Evolutionary conservation across 2,329 filamentous ascomycete species (phyloP).

Genomic region (Scedosporium dehoogii): DNA sequence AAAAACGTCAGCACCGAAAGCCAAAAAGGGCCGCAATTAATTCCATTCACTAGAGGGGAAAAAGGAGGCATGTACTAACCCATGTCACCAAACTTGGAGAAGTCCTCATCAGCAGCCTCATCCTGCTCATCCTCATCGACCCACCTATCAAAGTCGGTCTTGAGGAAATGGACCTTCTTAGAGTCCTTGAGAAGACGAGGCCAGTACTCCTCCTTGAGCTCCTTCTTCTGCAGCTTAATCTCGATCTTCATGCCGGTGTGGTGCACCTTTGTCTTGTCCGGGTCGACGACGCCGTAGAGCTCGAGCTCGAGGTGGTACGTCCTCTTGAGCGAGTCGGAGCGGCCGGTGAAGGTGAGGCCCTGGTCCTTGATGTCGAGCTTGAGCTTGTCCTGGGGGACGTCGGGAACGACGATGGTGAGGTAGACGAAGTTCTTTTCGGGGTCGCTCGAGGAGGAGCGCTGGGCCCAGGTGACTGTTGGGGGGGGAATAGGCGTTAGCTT

Average conservation of each 20-base stretch:
- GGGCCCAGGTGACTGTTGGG: constrained; percentile 81
- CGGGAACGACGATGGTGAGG: constrained; percentile 81
- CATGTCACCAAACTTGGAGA: constrained; percentile 58
- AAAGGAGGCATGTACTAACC: constrained; percentile 33
- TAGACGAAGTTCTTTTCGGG: constrained; percentile 88
- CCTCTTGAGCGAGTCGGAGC: constrained; percentile 74
- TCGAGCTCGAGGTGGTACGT: constrained; percentile 80
- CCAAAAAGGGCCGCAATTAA: background rate
- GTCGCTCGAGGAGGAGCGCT: constrained; percentile 78
- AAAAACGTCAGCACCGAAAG: constrained; percentile 16
- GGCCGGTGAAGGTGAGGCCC: constrained; percentile 70
- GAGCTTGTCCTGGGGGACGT: constrained; percentile 65
- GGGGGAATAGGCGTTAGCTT: background rate
- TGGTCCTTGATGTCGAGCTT: constrained; percentile 77
- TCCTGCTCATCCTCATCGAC: constrained; percentile 98
- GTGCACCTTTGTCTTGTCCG: constrained; percentile 71
- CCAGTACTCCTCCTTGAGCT: constrained; percentile 91
- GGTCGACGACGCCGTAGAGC: constrained; percentile 85
- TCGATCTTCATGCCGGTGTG: constrained; percentile 84
- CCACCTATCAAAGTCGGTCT: constrained; percentile 99
- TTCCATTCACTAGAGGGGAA: background rate
- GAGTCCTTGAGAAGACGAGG: constrained; percentile 83
- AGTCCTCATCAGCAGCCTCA: constrained; percentile 73
- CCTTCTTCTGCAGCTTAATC: constrained; percentile 94
- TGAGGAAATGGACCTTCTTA: constrained; percentile 88